Evolutionary conservation across 1,284 basidiomycete genomes (phyloP).

Genomic region (Moniliella sp.): DNA sequence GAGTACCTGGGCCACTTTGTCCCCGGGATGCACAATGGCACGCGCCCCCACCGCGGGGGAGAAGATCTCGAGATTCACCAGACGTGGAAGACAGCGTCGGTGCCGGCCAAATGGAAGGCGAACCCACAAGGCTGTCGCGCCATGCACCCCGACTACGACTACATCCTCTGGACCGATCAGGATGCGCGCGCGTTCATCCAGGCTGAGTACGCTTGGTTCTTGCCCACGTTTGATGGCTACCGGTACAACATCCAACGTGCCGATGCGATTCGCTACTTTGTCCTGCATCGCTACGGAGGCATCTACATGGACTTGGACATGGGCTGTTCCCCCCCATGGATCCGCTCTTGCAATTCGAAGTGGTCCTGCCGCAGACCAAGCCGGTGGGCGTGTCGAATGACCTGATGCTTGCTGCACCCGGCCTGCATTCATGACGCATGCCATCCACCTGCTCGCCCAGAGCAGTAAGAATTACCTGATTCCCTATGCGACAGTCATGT

Average conservation of each 20-base stretch:
- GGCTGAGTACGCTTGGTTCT: constrained; percentile 71
- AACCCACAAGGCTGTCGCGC: constrained; percentile 33
- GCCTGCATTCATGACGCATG: constrained; percentile 70
- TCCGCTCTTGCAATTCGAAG: constrained; percentile 63
- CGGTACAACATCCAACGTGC: constrained; percentile 84
- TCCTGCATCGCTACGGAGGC: constrained; percentile 75
- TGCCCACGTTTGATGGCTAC: constrained; percentile 78
- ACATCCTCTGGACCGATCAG: constrained; percentile 91
- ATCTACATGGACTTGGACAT: constrained; percentile 93
- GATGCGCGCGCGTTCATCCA: constrained; percentile 71
- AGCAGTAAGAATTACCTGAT: constrained; percentile 81
- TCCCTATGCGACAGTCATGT: constrained; percentile 98
- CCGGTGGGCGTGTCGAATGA: constrained; percentile 77
- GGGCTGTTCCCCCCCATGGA: constrained; percentile 72
- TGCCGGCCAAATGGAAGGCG: constrained; percentile 61
- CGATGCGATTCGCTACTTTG: constrained; percentile 90
- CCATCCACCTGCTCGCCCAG: constrained; percentile 67
- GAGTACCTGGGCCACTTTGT: neutral
- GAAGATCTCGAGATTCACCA: constrained; percentile 68
- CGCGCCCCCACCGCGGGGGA: too few relatives aligned
- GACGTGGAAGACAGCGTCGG: constrained; percentile 80
- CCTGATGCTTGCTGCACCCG: constrained; percentile 69
- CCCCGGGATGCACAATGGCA: neutral
- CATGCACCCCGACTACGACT: constrained; percentile 61
- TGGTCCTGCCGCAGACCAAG: constrained; percentile 78